phyloP scores from a whole-genome alignment of 169 alveolate genomes.

The Cryptosporidium ubiquitum region DNA sequence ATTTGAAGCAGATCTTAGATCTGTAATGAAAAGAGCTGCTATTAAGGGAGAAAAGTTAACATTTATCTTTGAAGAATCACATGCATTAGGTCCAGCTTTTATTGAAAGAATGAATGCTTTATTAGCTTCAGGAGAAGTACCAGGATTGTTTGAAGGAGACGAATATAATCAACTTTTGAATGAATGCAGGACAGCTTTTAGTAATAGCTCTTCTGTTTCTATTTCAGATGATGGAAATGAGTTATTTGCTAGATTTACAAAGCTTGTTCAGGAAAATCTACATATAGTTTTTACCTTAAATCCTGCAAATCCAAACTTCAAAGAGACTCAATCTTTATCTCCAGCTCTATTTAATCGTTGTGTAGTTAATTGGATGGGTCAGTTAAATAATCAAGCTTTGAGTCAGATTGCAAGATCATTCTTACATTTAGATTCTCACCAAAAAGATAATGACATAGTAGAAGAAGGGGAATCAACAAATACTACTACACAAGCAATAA shows the following conservation, averaged over 20 bases:
- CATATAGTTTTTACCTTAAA: slow-evolving; percentile 99
- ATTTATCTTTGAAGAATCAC: slow-evolving; percentile 97
- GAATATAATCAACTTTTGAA: slow-evolving; percentile 93
- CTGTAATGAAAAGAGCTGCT: slow-evolving; percentile 97
- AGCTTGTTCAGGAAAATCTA: slow-evolving; percentile 93
- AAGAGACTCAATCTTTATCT: slow-evolving; percentile 95
- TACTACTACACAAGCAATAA: too few relatives aligned
- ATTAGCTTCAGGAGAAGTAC: slow-evolving; percentile 98
- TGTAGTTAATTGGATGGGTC: slow-evolving; percentile 99
- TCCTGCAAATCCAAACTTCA: slow-evolving; percentile 97
- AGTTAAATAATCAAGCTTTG: slow-evolving; percentile 95
- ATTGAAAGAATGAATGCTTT: slow-evolving; percentile 99
- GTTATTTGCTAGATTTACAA: slow-evolving; percentile 93
- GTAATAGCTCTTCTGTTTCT: slow-evolving; percentile 77
- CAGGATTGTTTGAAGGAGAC: slow-evolving; percentile 98
- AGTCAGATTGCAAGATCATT: slow-evolving; percentile 94
- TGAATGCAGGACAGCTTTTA: slow-evolving; percentile 90
- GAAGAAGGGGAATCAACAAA: neutral
- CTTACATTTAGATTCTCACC: slow-evolving; percentile 12
- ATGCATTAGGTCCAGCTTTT: slow-evolving; percentile 97
- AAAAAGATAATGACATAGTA: neutral
- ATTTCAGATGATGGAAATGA: slow-evolving; percentile 94
- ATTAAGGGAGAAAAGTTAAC: slow-evolving; percentile 96
- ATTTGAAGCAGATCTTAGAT: slow-evolving; percentile 96
- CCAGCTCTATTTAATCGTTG: slow-evolving; percentile 98